Conservation (phyloP, 2,329 filamentous ascomycete genomes). For the Graphiopsis chlorocephala region DNA sequence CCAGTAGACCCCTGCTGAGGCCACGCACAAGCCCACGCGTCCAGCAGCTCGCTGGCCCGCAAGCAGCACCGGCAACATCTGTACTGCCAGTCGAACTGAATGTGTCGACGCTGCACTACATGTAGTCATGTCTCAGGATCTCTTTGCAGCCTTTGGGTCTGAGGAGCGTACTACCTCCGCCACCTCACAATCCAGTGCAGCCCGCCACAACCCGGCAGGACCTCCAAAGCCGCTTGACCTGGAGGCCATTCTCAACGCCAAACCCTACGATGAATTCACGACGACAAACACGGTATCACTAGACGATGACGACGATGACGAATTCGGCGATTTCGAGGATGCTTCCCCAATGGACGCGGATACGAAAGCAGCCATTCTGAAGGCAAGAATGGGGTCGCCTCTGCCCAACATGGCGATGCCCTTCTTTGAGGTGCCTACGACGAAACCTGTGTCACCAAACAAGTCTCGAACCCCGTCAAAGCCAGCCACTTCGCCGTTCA, state of each 20-base stretch:
- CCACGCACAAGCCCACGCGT: slow-evolving; percentile 14
- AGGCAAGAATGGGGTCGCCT: slow-evolving; percentile 10
- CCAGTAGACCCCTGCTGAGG: not conserved
- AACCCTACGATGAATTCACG: slow-evolving; percentile 11
- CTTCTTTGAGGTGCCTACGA: slow-evolving; percentile 6
- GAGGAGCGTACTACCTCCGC: not conserved
- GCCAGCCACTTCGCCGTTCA: not conserved
- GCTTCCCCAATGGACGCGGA: slow-evolving; percentile 19
- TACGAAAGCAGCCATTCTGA: slow-evolving; percentile 7
- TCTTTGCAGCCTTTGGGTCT: slow-evolving; percentile 51
- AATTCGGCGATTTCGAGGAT: slow-evolving; percentile 56
- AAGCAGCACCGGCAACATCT: not conserved
- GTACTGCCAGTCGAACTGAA: not conserved
- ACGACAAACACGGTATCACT: slow-evolving; percentile 26
- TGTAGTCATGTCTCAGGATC: slow-evolving; percentile 51
- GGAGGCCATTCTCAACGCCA: slow-evolving; percentile 39
- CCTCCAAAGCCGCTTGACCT: slow-evolving; percentile 8
- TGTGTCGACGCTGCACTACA: not conserved
- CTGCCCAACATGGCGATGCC: slow-evolving; percentile 11
- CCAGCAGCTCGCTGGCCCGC: not conserved
- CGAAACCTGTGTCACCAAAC: not conserved
- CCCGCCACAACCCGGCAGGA: slow-evolving; percentile 10
- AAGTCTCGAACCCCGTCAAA: slow-evolving; percentile 4
- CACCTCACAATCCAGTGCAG: not conserved
- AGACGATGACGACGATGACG: slow-evolving; percentile 47